A percentile compares a stretch with the other conserved stretches of the same genome.
Evolutionary conservation across 2,329 filamentous ascomycete species (phyloP).

Genomic region (Exserohilum rostratum): DNA sequence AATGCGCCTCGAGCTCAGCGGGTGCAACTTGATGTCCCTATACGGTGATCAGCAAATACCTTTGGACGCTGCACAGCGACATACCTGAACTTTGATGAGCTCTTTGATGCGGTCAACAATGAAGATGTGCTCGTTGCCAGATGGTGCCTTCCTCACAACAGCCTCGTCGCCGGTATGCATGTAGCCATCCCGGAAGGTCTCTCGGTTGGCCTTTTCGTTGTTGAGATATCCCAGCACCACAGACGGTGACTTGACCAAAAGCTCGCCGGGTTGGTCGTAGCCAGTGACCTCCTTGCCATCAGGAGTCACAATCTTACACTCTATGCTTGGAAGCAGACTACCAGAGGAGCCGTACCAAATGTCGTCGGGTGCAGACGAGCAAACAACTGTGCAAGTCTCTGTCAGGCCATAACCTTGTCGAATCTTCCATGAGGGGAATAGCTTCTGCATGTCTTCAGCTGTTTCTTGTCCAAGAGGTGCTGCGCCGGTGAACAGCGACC

Average conservation of each 20-base stretch:
- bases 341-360: constrained; percentile 75
- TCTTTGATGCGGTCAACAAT: constrained; percentile 84
- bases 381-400: constrained; percentile 75
- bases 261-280: constrained; percentile 71
- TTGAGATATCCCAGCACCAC: constrained; percentile 79
- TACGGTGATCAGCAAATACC: background rate
- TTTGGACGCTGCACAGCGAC: constrained; percentile 6
- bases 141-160: constrained; percentile 55
- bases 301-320: constrained; percentile 69
- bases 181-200: constrained; percentile 80
- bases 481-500: constrained; percentile 72
- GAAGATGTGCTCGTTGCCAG: constrained; percentile 79
- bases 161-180: constrained; percentile 87
- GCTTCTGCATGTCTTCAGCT: constrained; percentile 64
- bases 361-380: constrained; percentile 65
- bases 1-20: constrained; percentile 79
- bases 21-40: constrained; percentile 83
- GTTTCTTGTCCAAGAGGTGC: constrained; percentile 79
- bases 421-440: constrained; percentile 69
- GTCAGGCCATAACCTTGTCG: constrained; percentile 80
- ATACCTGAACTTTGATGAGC: constrained; percentile 77
- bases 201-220: constrained; percentile 80
- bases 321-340: constrained; percentile 67
- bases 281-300: constrained; percentile 71
- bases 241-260: constrained; percentile 74